Percentiles rank a stretch among this genome's conserved stretches.
phyloP scores from a whole-genome alignment of 1,284 basidiomycete genomes.

The Cutaneotrichosporon dermatis region DNA sequence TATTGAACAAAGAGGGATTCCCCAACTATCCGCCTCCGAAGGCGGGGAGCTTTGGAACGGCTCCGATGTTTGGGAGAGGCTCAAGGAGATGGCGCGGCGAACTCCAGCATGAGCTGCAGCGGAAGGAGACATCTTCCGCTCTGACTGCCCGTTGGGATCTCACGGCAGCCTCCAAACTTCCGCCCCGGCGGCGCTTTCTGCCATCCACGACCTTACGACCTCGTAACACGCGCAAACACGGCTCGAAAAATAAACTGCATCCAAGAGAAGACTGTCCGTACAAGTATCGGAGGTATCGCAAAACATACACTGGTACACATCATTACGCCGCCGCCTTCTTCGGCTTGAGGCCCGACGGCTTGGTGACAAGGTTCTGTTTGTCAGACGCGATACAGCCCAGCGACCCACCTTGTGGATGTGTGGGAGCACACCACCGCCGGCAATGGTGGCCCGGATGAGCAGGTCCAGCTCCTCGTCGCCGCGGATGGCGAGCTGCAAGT shows the following conservation, averaged over 20 bases:
- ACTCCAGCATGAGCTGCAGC: neutral
- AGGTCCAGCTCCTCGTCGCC: slow-evolving; percentile 71
- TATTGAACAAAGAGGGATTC: slow-evolving; percentile 77
- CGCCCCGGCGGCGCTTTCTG: neutral
- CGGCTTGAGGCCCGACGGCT: slow-evolving; percentile 10
- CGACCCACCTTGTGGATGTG: slow-evolving; percentile 80
- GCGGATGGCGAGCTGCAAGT: slow-evolving; percentile 64
- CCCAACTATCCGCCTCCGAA: slow-evolving; percentile 48
- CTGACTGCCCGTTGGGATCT: neutral
- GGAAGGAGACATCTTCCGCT: too few species aligned
- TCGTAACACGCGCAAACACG: neutral
- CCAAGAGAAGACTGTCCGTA: slow-evolving; percentile 2
- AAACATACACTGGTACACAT: slow-evolving; percentile 3
- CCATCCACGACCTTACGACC: neutral
- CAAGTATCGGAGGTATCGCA: slow-evolving; percentile 3
- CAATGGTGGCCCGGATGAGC: slow-evolving; percentile 56
- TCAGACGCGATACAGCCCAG: neutral
- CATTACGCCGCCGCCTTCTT: slow-evolving; percentile 1
- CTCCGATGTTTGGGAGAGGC: slow-evolving; percentile 46
- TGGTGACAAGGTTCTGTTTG: slow-evolving; percentile 33
- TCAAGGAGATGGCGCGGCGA: slow-evolving; percentile 17
- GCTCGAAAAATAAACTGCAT: neutral
- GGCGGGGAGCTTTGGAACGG: slow-evolving; percentile 62
- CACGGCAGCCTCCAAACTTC: neutral
- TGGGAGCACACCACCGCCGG: slow-evolving; percentile 84